These are phyloP conservation scores for Takakia lepidozioides DNA, from an alignment of 225 moss, liverwort and hornwort species.

Conservation along the genomic window DNA sequence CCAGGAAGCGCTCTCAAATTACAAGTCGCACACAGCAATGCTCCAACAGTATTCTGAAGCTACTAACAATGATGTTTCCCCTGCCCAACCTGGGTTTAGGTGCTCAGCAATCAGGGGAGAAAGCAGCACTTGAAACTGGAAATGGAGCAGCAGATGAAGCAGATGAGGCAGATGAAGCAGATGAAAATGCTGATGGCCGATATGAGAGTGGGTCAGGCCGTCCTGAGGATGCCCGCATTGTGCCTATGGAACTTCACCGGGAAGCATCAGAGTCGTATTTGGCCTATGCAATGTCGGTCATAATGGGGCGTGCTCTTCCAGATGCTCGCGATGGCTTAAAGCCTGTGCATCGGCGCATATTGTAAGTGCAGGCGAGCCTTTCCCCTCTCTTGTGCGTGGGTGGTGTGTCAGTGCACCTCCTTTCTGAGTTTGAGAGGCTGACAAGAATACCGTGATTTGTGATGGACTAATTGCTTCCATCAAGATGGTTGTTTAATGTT, in stretches of 20 bases:
- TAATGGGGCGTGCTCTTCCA: conserved; percentile 91
- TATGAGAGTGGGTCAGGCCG: conserved; percentile 58
- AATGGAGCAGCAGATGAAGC: conserved; percentile 42
- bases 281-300: conserved; percentile 95
- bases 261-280: conserved; percentile 95
- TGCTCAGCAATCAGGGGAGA: conserved; percentile 46
- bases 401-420: no score
- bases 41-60: no score
- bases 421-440: no score
- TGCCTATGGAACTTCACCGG: conserved; percentile 80
- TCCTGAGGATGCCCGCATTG: conserved; percentile 82
- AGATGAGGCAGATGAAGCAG: conserved; percentile 29
- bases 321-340: conserved; percentile 96
- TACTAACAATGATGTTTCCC: no score
- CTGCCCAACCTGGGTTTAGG: conserved; percentile 6
- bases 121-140: conserved; percentile 28
- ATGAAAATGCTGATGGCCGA: conserved; percentile 29
- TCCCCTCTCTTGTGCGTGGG: no score
- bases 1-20: no score
- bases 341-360: conserved; percentile 92
- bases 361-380: no score
- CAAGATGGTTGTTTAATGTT: no score
- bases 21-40: no score
- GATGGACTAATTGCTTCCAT: no score
- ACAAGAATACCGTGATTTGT: no score